A percentile compares a stretch with the other conserved stretches of the same genome.
Evolutionary conservation across 2,329 filamentous ascomycete species (phyloP).

Genomic region (Sarocladium strictum): DNA sequence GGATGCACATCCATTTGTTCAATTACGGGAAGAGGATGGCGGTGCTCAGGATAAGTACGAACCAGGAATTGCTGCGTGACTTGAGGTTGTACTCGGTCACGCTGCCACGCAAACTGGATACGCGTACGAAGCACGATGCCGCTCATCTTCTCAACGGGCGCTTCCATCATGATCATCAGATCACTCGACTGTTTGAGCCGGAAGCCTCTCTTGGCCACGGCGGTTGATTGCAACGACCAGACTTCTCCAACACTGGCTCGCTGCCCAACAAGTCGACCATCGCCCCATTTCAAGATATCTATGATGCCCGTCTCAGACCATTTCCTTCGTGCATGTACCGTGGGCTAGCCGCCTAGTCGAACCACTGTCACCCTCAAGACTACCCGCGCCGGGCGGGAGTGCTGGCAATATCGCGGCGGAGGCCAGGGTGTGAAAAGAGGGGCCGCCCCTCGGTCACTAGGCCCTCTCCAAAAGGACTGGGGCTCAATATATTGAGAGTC

Average conservation of each 20-base stretch:
- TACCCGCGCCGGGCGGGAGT: background rate
- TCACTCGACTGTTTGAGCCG: background rate
- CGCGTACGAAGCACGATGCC: background rate
- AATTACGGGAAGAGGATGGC: too few species aligned
- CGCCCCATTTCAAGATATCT: background rate
- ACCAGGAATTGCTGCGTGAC: too few species aligned
- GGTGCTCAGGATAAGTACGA: too few species aligned
- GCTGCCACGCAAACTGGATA: background rate
- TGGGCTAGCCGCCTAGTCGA: too few species aligned
- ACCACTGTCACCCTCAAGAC: too few species aligned
- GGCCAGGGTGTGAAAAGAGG: constrained; percentile 5
- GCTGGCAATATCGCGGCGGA: constrained; percentile 5
- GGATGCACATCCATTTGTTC: too few species aligned
- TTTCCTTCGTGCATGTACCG: too few species aligned
- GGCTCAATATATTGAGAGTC: background rate
- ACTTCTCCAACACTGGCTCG: background rate
- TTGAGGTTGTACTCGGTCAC: too few species aligned
- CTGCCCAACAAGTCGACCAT: background rate
- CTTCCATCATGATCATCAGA: background rate
- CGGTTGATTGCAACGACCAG: background rate
- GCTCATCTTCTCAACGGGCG: background rate
- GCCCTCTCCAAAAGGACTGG: background rate
- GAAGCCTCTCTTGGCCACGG: background rate
- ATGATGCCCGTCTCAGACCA: constrained; percentile 2
- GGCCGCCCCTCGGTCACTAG: background rate